Conservation (phyloP, 306 rosid species). For the Vigna hirtella region DNA sequence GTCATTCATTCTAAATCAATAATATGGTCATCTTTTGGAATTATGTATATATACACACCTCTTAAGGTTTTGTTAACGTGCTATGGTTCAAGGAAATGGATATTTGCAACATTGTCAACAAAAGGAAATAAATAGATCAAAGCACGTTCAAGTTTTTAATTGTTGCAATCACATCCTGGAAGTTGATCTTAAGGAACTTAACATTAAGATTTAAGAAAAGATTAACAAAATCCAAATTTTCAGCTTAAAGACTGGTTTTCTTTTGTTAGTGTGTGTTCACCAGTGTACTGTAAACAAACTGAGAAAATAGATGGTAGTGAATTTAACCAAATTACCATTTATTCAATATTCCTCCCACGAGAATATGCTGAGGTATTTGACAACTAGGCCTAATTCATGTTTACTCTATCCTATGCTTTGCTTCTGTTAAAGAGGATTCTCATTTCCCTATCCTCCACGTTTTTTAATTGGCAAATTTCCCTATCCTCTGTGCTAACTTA, state of each 20-base stretch:
- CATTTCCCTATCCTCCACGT: slow-evolving; percentile 15
- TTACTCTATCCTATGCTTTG: background rate
- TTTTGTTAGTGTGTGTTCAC: background rate
- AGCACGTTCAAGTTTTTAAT: slow-evolving; percentile 15
- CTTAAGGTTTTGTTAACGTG: slow-evolving; percentile 4
- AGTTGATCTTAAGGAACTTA: slow-evolving; percentile 23
- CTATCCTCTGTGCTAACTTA: background rate
- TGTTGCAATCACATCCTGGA: slow-evolving; percentile 14
- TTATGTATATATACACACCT: background rate
- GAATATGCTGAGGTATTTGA: slow-evolving; percentile 1
- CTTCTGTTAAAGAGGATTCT: slow-evolving; percentile 11
- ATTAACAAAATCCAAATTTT: slow-evolving; percentile 19
- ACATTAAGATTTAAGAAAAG: slow-evolving; percentile 21
- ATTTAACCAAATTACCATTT: slow-evolving; percentile 18
- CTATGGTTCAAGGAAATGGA: background rate
- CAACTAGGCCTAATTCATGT: slow-evolving; percentile 1
- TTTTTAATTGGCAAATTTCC: too few relatives aligned
- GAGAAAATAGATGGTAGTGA: slow-evolving; percentile 16
- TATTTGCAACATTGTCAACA: slow-evolving; percentile 9
- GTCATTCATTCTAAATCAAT: background rate
- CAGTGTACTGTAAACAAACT: background rate
- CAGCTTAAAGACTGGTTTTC: slow-evolving; percentile 2
- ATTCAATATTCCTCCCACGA: slow-evolving; percentile 2
- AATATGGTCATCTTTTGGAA: slow-evolving; percentile 12
- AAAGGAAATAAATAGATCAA: slow-evolving; percentile 22